Base-by-base conservation (phyloP, 306 rosid species). In the Prunus davidiana region DNA sequence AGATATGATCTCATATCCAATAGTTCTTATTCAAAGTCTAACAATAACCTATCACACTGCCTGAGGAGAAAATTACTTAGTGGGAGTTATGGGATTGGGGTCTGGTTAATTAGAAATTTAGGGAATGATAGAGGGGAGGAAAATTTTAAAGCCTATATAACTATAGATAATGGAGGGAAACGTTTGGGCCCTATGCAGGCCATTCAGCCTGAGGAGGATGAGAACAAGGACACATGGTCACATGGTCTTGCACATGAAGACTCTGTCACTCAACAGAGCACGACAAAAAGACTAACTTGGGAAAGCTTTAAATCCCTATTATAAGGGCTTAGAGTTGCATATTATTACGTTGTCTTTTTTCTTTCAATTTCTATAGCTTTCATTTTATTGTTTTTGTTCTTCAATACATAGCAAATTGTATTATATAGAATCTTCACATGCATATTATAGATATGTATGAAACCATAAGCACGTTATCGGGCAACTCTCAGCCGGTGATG, bases 161-260 rank as follows among this genome's bases (percentile, higher is more conserved):
- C 43, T 38, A 68, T 8, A 77, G 52, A 18, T n/a, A 76, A 63
- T 32, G 34, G 57, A 66, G 60, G 57, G 81, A 76, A 76, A 66
- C 15, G 20, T 64, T 76, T 69, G 88, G 91, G 82, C 32, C 88
- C 87, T 76, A 0, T 47, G 80, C 57, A 83, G 75, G 75, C 58
- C 79, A 71, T 75, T 72, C n/a, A 77, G 76, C 66, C 49, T 24
- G 18, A 72, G 62, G 51, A 78, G 49, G 87, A 91, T 85, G 25
- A 80, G 75, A 85, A 77, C 77, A 55, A 27, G 24, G 58, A 78
- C 96, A 93, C 92, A 86, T 93, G 92, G 19, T 78, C 93, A 88
- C 98, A 89, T 91, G 98, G 91, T 69, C 61, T 75, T 27, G 90
- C 97, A 91, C 97, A 86, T 91, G 91, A 74, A 66, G 72, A 67